Conservation (phyloP, 208 protist genomes). For the Leishmania martiniquensis region DNA sequence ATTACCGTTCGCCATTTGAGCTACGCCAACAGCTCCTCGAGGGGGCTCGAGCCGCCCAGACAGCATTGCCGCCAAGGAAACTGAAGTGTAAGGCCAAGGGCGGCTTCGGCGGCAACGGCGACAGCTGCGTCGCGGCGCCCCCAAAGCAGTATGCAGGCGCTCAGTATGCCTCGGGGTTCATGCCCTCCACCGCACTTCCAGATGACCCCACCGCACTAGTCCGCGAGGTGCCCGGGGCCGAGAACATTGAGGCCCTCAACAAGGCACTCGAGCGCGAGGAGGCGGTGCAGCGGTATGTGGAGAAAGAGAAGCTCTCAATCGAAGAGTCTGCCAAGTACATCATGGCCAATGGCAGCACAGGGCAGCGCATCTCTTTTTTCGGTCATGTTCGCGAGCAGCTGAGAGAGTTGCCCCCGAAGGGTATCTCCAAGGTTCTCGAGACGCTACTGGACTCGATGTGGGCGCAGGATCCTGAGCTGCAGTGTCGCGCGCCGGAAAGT, state of each 20-base stretch:
- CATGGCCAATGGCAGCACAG: conserved; percentile 90
- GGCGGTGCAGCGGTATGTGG: conserved; percentile 90
- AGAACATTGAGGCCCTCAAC: conserved; percentile 89
- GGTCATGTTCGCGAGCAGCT: conserved; percentile 71
- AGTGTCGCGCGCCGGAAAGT: conserved; percentile 74
- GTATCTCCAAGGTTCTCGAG: conserved; percentile 70
- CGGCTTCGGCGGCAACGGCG: neutral
- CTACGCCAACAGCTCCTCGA: conserved; percentile 80
- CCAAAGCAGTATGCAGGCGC: conserved; percentile 7
- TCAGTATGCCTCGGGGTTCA: conserved; percentile 26
- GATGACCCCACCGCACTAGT: conserved; percentile 89
- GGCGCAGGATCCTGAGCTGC: conserved; percentile 87
- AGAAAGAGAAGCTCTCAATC: conserved; percentile 81
- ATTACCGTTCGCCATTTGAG: conserved; percentile 91
- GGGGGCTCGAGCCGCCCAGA: conserved; percentile 40
- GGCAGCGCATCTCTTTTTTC: conserved; percentile 85
- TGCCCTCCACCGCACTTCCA: conserved; percentile 47
- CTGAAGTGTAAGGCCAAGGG: conserved; percentile 29
- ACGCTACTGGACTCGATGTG: conserved; percentile 88
- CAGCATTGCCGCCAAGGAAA: conserved; percentile 22
- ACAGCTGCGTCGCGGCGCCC: conserved; percentile 12
- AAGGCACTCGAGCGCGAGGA: conserved; percentile 85
- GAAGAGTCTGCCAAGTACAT: conserved; percentile 87
- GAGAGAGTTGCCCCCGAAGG: conserved; percentile 47
- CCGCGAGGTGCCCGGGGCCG: conserved; percentile 78